These are phyloP conservation scores for Pseudogymnoascus sp. DNA, from an alignment of 2,329 filamentous ascomycete genomes.

Conservation along the genomic window DNA sequence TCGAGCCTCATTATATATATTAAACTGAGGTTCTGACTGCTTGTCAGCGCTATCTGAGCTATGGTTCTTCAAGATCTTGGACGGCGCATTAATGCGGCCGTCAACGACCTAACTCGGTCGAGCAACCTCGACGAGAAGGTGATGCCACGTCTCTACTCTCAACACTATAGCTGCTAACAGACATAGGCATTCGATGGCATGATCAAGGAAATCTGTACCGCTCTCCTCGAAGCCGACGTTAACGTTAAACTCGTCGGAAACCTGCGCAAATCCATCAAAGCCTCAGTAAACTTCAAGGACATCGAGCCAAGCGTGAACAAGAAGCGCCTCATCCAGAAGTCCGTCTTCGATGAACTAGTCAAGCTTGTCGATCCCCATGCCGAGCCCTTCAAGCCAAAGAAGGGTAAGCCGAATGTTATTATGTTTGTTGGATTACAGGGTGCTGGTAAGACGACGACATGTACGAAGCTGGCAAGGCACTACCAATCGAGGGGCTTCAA, in stretches of 20 bases:
- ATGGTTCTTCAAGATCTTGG: conserved; percentile 99
- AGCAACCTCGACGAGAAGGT: conserved; percentile 96
- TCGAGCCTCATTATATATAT: neutral
- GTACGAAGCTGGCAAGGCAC: conserved; percentile 91
- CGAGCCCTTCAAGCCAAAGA: conserved; percentile 93
- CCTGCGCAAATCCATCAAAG: conserved; percentile 87
- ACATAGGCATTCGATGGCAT: conserved; percentile 85
- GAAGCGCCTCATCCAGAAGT: conserved; percentile 95
- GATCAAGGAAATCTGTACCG: conserved; percentile 96
- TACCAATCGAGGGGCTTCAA: conserved; percentile 92
- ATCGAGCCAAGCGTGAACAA: conserved; percentile 89
- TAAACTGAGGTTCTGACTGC: neutral
- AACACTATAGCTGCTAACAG: conserved; percentile 31
- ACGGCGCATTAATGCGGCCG: conserved; percentile 94
- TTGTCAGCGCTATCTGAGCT: conserved; percentile 19
- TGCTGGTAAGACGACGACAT: conserved; percentile 95
- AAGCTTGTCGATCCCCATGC: conserved; percentile 91
- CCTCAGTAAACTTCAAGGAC: conserved; percentile 89
- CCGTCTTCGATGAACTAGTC: conserved; percentile 95
- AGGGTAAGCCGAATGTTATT: conserved; percentile 91
- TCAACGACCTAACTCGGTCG: conserved; percentile 85
- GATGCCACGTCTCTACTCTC: conserved; percentile 2
- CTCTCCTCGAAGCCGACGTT: conserved; percentile 92
- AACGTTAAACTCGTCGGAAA: conserved; percentile 89
- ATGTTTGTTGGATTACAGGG: conserved; percentile 99